Evolutionary conservation across 2,329 filamentous ascomycete genomes (phyloP).

Genomic region (Kalmusia sp.): DNA sequence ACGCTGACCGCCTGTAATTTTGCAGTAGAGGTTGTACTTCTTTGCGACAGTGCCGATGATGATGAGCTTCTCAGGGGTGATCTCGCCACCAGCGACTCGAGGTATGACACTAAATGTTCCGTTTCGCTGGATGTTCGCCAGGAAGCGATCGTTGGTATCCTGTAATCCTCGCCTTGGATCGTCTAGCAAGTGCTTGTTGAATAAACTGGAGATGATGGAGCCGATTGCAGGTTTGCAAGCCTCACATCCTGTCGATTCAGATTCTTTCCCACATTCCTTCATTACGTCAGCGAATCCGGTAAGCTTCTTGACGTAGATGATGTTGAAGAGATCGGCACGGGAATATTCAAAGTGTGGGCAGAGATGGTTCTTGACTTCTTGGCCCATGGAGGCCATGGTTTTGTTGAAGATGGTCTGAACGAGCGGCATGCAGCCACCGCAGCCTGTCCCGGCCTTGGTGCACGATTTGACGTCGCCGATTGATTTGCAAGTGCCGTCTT

Average conservation of each 20-base stretch:
- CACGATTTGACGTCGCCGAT: conserved; percentile 85
- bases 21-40: conserved; percentile 84
- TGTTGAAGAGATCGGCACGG: conserved; percentile 88
- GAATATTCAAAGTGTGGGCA: conserved; percentile 86
- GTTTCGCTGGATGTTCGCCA: conserved; percentile 90
- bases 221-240: conserved; percentile 83
- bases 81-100: conserved; percentile 82
- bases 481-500: conserved; percentile 80
- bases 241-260: conserved; percentile 80
- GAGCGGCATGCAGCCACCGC: conserved; percentile 87
- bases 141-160: conserved; percentile 87
- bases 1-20: conserved; percentile 89
- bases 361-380: conserved; percentile 85
- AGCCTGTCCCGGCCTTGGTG: conserved; percentile 91
- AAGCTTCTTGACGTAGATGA: conserved; percentile 81
- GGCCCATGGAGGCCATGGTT: conserved; percentile 83
- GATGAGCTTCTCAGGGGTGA: conserved; percentile 85
- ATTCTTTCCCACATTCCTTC: conserved; percentile 75
- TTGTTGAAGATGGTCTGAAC: conserved; percentile 91
- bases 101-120: conserved; percentile 90
- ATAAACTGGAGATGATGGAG: conserved; percentile 81
- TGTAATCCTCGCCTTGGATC: conserved; percentile 75
- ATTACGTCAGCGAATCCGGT: conserved; percentile 78
- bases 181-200: conserved; percentile 84
- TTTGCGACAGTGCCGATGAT: conserved; percentile 84